A percentile compares a stretch with the other conserved stretches of the same genome.
Conservation (phyloP, 768 basidiomycete species). For the Cytidiella melzeri region DNA sequence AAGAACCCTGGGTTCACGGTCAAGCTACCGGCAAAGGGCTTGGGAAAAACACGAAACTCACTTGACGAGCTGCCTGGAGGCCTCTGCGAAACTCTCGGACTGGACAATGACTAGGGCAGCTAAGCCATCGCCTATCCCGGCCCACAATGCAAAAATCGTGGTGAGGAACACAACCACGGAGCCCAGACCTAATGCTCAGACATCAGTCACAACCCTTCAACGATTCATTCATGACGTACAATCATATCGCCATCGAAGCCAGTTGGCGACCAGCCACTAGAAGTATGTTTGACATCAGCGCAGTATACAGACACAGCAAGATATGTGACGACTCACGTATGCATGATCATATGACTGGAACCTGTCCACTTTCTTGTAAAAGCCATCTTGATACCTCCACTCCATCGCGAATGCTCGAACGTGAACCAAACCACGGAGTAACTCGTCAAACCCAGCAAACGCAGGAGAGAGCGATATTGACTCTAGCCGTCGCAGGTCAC, state of each 20-base stretch:
- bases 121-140: slow-evolving; percentile 49
- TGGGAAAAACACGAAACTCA: slow-evolving; percentile 19
- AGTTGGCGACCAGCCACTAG: slow-evolving; percentile 63
- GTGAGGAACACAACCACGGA: slow-evolving; percentile 65
- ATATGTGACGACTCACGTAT: slow-evolving; percentile 50
- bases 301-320: not conserved
- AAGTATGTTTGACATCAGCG: not conserved
- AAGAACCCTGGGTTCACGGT: slow-evolving; percentile 50
- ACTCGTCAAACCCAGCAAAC: slow-evolving; percentile 69
- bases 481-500: slow-evolving; percentile 64
- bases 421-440: slow-evolving; percentile 59
- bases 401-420: slow-evolving; percentile 73
- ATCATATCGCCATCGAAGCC: slow-evolving; percentile 73
- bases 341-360: slow-evolving; percentile 70
- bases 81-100: slow-evolving; percentile 64
- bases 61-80: slow-evolving; percentile 59
- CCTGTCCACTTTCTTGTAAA: slow-evolving; percentile 51
- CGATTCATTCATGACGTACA: slow-evolving; percentile 31
- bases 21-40: slow-evolving; percentile 4
- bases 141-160: slow-evolving; percentile 61
- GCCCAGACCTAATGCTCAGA: slow-evolving; percentile 45
- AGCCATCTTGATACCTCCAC: slow-evolving; percentile 53
- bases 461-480: slow-evolving; percentile 64
- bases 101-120: slow-evolving; percentile 70
- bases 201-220: not conserved